phyloP scores from a whole-genome alignment of 495 filamentous ascomycete genomes.

The Penicillium tannophilum region DNA sequence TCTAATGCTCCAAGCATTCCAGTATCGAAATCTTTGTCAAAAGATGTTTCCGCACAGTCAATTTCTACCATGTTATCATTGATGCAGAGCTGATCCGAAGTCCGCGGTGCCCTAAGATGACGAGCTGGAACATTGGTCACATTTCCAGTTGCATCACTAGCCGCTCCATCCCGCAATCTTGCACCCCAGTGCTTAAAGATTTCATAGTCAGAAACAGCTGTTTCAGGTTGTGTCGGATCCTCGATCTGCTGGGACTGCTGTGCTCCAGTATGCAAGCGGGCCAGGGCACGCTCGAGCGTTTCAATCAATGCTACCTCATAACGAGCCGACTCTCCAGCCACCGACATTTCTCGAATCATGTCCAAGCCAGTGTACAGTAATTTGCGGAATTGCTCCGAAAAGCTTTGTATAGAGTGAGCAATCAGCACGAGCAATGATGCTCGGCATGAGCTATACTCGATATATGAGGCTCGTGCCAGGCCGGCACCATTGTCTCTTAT shows the following conservation, averaged over 20 bases:
- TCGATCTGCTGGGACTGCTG: background rate
- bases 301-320: conserved; percentile 39
- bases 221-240: background rate
- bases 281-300: conserved; percentile 34
- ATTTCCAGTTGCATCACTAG: background rate
- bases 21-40: background rate
- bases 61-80: background rate
- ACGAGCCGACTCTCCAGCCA: conserved; percentile 33
- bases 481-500: conserved; percentile 31
- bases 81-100: background rate
- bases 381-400: conserved; percentile 23
- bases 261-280: conserved; percentile 18
- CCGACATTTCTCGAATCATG: conserved; percentile 41
- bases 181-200: conserved; percentile 33
- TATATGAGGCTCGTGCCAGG: conserved; percentile 39
- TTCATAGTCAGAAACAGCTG: conserved; percentile 25
- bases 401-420: conserved; percentile 32
- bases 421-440: conserved; percentile 38
- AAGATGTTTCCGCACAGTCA: background rate
- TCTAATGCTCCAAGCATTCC: conserved; percentile 15
- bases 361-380: conserved; percentile 28
- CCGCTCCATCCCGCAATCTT: conserved; percentile 11
- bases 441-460: conserved; percentile 41
- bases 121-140: background rate
- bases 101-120: background rate